These are phyloP conservation scores for Microdochium trichocladiopsis DNA, from an alignment of 2,329 filamentous ascomycete species.

Conservation along the genomic window DNA sequence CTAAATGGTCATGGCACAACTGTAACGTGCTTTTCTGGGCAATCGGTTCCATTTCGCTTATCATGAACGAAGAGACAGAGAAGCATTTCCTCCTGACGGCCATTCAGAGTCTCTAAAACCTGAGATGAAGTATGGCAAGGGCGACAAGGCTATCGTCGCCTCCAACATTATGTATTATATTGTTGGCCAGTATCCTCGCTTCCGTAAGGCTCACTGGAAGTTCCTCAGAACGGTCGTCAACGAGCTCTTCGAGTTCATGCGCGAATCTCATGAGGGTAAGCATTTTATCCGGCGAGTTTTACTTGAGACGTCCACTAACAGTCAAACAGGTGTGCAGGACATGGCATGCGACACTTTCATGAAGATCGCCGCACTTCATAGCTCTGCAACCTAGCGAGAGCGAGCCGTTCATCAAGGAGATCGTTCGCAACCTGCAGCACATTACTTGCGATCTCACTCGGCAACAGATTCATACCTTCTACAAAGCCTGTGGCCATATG, in stretches of 20 bases:
- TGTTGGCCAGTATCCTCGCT: constrained; percentile 95
- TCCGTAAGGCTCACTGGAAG: constrained; percentile 99
- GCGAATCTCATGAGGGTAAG: constrained; percentile 93
- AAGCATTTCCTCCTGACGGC: constrained; percentile 98
- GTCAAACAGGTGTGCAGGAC: constrained; percentile 70
- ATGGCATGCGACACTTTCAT: constrained; percentile 99
- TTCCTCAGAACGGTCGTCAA: constrained; percentile 99
- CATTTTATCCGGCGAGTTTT: constrained; percentile 6
- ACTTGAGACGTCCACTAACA: too few relatives aligned
- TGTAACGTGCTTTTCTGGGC: constrained; percentile 99
- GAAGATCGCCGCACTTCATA: constrained; percentile 98
- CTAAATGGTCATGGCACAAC: constrained; percentile 99
- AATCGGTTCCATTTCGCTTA: constrained; percentile 95
- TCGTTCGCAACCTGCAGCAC: constrained; percentile 89
- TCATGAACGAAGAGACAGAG: constrained; percentile 99
- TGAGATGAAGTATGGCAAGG: constrained; percentile 98
- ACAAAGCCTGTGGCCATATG: constrained; percentile 99
- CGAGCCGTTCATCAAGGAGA: constrained; percentile 98
- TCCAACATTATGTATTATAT: constrained; percentile 99
- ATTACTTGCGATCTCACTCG: constrained; percentile 93
- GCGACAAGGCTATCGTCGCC: constrained; percentile 98
- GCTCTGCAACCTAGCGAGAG: constrained; percentile 88
- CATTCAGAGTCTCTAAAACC: constrained; percentile 92
- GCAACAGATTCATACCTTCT: constrained; percentile 97
- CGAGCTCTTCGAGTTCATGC: constrained; percentile 99